Conservation (phyloP, 1,139 yeast genomes). For the Debaryomyces singareniensis region DNA sequence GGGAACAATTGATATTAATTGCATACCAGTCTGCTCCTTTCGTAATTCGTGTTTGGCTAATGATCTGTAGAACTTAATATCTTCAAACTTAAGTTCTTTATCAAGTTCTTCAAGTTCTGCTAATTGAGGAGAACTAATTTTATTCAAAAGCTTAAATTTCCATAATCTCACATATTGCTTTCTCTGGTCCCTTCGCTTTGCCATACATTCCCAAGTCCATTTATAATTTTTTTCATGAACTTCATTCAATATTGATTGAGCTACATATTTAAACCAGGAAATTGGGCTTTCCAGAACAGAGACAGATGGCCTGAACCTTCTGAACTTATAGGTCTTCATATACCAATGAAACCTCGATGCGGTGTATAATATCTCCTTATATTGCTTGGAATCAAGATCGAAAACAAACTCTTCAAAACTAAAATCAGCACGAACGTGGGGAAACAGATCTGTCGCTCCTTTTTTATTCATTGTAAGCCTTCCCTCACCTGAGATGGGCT, state of each 20-base stretch:
- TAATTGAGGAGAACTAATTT: conserved; percentile 27
- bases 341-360: conserved; percentile 79
- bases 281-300: conserved; percentile 61
- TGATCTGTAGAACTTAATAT: conserved; percentile 78
- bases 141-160: conserved; percentile 43
- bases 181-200: conserved; percentile 66
- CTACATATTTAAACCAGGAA: conserved; percentile 81
- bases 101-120: conserved; percentile 49
- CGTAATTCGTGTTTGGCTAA: conserved; percentile 63
- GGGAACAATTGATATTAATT: neutral
- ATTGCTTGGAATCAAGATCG: conserved; percentile 79
- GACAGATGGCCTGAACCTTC: conserved; percentile 60
- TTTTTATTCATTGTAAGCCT: conserved; percentile 72
- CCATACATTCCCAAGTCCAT: conserved; percentile 88
- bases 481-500: conserved; percentile 89
- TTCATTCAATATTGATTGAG: conserved; percentile 64
- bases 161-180: conserved; percentile 63
- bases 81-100: conserved; percentile 60
- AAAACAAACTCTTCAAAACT: conserved; percentile 85
- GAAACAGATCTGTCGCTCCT: conserved; percentile 62
- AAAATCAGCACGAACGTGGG: conserved; percentile 72
- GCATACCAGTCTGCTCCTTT: conserved; percentile 35
- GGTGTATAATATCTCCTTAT: conserved; percentile 74
- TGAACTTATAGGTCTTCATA: conserved; percentile 67
- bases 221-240: conserved; percentile 73